Conservation (phyloP, 163 green algal species). For the Picocystis sp. region DNA sequence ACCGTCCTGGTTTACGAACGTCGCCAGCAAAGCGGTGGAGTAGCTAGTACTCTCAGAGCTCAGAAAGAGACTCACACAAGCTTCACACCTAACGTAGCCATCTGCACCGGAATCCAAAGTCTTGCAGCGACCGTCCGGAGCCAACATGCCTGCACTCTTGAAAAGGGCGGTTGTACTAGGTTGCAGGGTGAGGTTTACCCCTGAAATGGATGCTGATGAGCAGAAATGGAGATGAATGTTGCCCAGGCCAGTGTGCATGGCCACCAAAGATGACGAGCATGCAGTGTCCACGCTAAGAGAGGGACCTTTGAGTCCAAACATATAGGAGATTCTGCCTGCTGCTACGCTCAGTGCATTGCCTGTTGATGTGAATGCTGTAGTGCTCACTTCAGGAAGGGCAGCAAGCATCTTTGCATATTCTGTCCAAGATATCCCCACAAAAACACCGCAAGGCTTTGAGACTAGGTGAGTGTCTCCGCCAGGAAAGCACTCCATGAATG, state of each 20-base stretch:
- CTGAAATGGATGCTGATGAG: background rate
- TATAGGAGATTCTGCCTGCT: conserved; percentile 29
- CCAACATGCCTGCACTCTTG: background rate
- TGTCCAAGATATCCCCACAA: no score
- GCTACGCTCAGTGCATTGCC: conserved; percentile 9
- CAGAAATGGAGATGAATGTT: background rate
- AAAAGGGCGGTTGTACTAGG: no score
- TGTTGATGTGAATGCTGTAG: no score
- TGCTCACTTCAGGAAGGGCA: no score
- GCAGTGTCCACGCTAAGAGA: conserved; percentile 13
- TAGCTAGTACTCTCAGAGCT: background rate
- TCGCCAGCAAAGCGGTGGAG: conserved; percentile 1
- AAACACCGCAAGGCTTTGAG: no score
- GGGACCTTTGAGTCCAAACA: conserved; percentile 23
- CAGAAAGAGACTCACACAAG: conserved; percentile 5
- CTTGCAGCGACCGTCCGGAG: conserved; percentile 12
- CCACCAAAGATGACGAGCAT: conserved; percentile 16
- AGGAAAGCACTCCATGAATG: no score
- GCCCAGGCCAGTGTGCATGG: no score
- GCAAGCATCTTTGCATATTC: no score
- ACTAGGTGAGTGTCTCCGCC: no score
- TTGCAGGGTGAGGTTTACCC: no score
- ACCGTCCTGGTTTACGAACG: conserved; percentile 34
- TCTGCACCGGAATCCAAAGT: conserved; percentile 9
- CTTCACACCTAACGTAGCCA: conserved; percentile 27